Evolutionary conservation across 2,329 filamentous ascomycete genomes (phyloP), one percentile per base, ranked within the genome.

Genomic region (Stagonosporopsis cucurbitacearum): DNA sequence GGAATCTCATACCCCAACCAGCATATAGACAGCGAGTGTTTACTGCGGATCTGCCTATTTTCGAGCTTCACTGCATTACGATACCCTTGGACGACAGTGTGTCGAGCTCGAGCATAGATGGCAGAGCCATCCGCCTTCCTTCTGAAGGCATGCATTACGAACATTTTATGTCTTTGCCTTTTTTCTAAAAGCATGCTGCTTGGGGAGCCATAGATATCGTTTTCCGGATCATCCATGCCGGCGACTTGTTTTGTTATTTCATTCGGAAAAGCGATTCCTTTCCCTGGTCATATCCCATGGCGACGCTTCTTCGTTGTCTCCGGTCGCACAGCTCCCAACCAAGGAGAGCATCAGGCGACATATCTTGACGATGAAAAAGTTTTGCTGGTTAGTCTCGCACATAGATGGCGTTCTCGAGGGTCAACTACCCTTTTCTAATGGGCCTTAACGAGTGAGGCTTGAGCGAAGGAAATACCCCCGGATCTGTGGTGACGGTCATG

Each of bases 21-120:
- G 77, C 77, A 80, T 78, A 80, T 80, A 80, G 78, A 80, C 73
- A 78, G 77, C 78, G 77, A 78, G 73, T 76, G 75, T 79, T 80
- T 78, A 69, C 72, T 75, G 73, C 72, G 71, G 68, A 69, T 69
- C 73, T 72, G 72, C 70, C 68, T 74, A 66, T 70, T 70, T 71
- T 73, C 71, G 72, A 74, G 72, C 69, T 71, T 69, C 66, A 65
- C 71, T 74, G 67, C 70, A 74, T 65, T 42, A 73, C 66, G 71
- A 73, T 71, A 72, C 68, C 68, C 72, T 64, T 68, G 64, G 68
- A 72, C 71, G 65, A 66, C 64, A 60, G 64, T 66, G 59, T 44
- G 66, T 69, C 67, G 71, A 73, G 71, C 70, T 73, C 67, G 73
- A 71, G 69, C 59, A 63, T 73, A 65, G 48, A 73, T 64, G 71